These are phyloP conservation scores for Orbilia brochopaga DNA, from an alignment of 2,329 filamentous ascomycete genomes.

Conservation along the genomic window DNA sequence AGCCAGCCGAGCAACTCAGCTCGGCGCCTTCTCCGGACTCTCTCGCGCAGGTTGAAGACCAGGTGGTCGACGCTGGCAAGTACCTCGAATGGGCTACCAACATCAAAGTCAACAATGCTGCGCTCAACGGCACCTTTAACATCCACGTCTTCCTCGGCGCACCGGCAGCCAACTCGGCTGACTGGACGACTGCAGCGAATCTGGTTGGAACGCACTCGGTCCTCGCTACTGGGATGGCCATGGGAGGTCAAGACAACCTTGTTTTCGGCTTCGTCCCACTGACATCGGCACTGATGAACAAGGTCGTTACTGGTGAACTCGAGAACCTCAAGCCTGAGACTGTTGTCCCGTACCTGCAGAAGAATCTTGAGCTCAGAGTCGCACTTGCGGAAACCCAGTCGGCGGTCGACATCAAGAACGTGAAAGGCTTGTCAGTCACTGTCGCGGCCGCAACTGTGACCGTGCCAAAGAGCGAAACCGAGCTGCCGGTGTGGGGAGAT, in stretches of 20 bases:
- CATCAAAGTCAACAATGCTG: conserved; percentile 57
- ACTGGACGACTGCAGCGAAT: conserved; percentile 58
- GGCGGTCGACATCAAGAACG: conserved; percentile 52
- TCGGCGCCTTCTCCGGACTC: conserved; percentile 29
- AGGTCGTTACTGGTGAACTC: conserved; percentile 56
- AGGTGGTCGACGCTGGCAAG: conserved; percentile 43
- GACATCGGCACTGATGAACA: conserved; percentile 57
- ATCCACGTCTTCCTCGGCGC: conserved; percentile 58
- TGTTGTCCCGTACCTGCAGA: conserved; percentile 56
- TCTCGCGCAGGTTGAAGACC: conserved; percentile 21
- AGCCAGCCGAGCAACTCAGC: conserved; percentile 19
- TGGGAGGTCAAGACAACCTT: conserved; percentile 53
- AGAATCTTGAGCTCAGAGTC: conserved; percentile 56
- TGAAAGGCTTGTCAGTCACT: conserved; percentile 54
- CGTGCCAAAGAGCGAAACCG: conserved; percentile 49
- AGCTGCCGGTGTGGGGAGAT: conserved; percentile 53
- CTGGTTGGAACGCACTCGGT: conserved; percentile 59
- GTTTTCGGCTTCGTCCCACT: conserved; percentile 59
- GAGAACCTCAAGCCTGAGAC: conserved; percentile 55
- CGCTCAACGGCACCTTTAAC: conserved; percentile 57
- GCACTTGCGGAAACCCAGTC: conserved; percentile 32
- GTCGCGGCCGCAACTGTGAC: conserved; percentile 55
- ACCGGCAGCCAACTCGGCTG: conserved; percentile 54
- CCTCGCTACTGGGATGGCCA: conserved; percentile 57
- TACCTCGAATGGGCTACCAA: conserved; percentile 58